These are phyloP conservation scores for Corylus avellana DNA, from an alignment of 306 rosid species.

Conservation along the genomic window DNA sequence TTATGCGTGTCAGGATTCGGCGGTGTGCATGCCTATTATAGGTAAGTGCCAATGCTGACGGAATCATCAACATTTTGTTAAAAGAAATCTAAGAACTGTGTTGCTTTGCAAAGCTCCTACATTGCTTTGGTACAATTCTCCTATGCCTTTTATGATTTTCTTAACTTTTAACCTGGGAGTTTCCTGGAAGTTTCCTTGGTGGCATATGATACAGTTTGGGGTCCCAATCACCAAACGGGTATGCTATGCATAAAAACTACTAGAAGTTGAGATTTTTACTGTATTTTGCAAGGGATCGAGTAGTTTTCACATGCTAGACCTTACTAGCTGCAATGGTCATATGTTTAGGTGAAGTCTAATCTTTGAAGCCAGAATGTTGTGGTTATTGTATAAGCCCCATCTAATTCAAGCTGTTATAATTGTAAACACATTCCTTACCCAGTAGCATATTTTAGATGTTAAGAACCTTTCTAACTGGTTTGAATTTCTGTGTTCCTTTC, in stretches of 20 bases:
- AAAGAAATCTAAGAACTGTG: background rate
- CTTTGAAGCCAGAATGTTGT: constrained; percentile 18
- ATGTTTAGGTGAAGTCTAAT: constrained; percentile 11
- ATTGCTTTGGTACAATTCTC: background rate
- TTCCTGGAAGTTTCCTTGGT: constrained; percentile 31
- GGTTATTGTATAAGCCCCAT: background rate
- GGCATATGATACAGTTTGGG: constrained; percentile 14
- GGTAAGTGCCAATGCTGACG: background rate
- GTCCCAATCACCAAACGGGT: constrained; percentile 21
- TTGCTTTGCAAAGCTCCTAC: background rate
- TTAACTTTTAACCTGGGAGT: constrained; percentile 13
- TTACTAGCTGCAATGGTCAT: constrained; percentile 2
- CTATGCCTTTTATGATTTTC: constrained; percentile 11
- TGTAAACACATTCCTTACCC: background rate
- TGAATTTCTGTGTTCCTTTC: constrained; percentile 1
- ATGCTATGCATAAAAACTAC: background rate
- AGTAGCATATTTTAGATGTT: background rate
- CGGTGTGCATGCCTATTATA: background rate
- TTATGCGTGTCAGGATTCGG: background rate
- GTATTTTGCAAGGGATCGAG: constrained; percentile 14
- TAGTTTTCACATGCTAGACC: constrained; percentile 22
- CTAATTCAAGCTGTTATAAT: background rate
- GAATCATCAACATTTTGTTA: background rate
- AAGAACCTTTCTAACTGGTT: constrained; percentile 7
- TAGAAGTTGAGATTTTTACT: constrained; percentile 13